Evolutionary conservation across 1,139 yeast species (phyloP).

Genomic region (Pneumocystis carinii): DNA sequence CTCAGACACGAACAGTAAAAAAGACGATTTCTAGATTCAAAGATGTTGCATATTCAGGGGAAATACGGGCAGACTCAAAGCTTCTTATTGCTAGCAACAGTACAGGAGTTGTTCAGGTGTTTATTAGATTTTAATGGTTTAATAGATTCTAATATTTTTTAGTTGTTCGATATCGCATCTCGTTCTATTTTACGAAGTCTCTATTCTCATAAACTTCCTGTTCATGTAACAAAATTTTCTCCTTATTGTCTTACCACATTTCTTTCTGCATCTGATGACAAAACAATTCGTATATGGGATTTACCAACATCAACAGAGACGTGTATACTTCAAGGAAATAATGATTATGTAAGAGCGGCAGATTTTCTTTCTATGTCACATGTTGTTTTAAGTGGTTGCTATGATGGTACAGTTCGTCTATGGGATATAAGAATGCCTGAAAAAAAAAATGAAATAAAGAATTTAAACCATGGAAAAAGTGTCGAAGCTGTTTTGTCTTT

Average conservation of each 20-base stretch:
- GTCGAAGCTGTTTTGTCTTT: conserved; percentile 72
- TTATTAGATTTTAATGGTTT: neutral
- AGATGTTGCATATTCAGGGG: conserved; percentile 79
- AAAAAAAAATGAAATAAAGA: conserved; percentile 29
- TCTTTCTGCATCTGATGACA: conserved; percentile 82
- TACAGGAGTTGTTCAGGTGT: conserved; percentile 56
- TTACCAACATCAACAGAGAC: conserved; percentile 61
- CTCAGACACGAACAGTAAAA: conserved; percentile 79
- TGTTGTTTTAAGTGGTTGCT: conserved; percentile 81
- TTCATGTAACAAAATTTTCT: conserved; percentile 88
- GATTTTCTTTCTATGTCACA: conserved; percentile 56
- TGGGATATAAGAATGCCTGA: conserved; percentile 53
- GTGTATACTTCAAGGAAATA: conserved; percentile 56
- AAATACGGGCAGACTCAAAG: conserved; percentile 69
- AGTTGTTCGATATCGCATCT: conserved; percentile 62
- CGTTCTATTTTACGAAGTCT: conserved; percentile 66
- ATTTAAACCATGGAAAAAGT: conserved; percentile 51
- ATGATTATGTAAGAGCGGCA: conserved; percentile 78
- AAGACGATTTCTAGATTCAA: conserved; percentile 84
- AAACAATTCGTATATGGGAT: conserved; percentile 75
- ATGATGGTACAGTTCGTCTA: conserved; percentile 75
- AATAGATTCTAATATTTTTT: conserved; percentile 15
- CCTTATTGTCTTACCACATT: conserved; percentile 57
- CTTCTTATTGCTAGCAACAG: conserved; percentile 79
- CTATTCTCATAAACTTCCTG: conserved; percentile 70